Evolutionary conservation across 2,329 filamentous ascomycete genomes (phyloP), one percentile per base, ranked within the genome.

Genomic region (Berkeleyomyces basicola): DNA sequence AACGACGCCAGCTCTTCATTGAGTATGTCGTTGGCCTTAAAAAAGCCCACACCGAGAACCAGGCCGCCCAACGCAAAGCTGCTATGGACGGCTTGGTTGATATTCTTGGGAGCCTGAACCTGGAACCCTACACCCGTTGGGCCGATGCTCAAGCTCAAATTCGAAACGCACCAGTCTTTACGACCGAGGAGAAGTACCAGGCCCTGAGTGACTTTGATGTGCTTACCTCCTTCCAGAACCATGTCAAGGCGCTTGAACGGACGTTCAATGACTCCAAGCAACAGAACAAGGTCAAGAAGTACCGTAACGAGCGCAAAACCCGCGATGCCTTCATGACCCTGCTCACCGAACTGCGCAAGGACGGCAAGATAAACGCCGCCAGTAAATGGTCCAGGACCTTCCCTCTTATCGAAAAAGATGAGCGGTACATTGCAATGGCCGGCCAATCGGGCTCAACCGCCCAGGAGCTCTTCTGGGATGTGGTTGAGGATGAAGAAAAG

Each of bases 41-140:
- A 73, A 93, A 89, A 72, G 76, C 81, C 5, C 84, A 96, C 70
- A 76, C 84, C 16, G 90, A 96, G 70, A 79, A 85, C 67, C 88
- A 96, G 73, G 79, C 82, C 7, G 77, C 79, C 44, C 79, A 82
- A 64, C 86, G 88, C 65, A 91, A 88, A 72, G 84, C 84, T 53
- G 93, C 92, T 58, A 86, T 95, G 78, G 87, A 91, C 68, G 87
- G 92, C 51, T 80, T 99, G 53, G 82, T 87, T 61, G 82, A 83
- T 46, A 80, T 97, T 63, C 76, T 99, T 49, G 85, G 87, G 58
- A 84, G 83, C 68, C 79, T 99, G 60, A 82, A 93, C 68, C 78
- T 96, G 65, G 91, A 96, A 71, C 89, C 92, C 1, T 96, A 96
- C 72, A 96, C 92, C 46, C 86, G 90, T 67, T 99, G 95, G 95